Base-by-base conservation (phyloP, 2,329 filamentous ascomycete species). In the Gremmenia infestans region DNA sequence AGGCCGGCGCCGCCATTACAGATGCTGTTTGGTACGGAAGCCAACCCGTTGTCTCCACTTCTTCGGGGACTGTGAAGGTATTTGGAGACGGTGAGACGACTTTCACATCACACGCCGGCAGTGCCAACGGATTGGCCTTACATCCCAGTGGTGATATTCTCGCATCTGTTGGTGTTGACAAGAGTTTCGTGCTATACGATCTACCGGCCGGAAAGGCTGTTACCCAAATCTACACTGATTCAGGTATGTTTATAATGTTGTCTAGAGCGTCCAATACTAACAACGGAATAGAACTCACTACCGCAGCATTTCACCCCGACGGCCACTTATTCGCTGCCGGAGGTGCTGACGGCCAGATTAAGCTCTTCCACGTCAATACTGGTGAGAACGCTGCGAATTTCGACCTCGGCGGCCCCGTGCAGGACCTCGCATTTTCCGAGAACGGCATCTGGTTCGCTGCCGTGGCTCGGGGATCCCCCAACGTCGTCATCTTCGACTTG, bases 371-470 rank as follows among this genome's bases (percentile, higher is more conserved):
- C 72, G 87, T 91, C 63, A 92, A 88, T 72, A 88, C 83, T 0
- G 87, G 91, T 39, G 82, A 86, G 58, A 81, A 85, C 62, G 89
- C 90, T 28, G 90, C 90, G 28, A 85, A 82, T 54, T 96, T 95
- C 72, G 76, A 74, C 19, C 74, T 87, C 1, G 82, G 81, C 7
- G 83, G 85, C 0, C 85, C 91, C 0, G 81, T 97, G 3, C 83
- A 89, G 65, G 82, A 85, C 11, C 75, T 99, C 42, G 80, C 82
- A 56, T 99, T 99, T 74, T 97, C 92, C 0, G 94, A 99, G 72
- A 99, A 99, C 65, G 94, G 94, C 23, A 96, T 89, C 66, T 97
- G 92, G 90, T 86, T 99, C 61, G 93, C 93, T 1, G 88, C 91
- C 5, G 86, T 87, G 7, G 85, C 87, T 56, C 86, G 91, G 71